phyloP scores from a whole-genome alignment of 495 filamentous ascomycete genomes.

The Podospora comata region DNA sequence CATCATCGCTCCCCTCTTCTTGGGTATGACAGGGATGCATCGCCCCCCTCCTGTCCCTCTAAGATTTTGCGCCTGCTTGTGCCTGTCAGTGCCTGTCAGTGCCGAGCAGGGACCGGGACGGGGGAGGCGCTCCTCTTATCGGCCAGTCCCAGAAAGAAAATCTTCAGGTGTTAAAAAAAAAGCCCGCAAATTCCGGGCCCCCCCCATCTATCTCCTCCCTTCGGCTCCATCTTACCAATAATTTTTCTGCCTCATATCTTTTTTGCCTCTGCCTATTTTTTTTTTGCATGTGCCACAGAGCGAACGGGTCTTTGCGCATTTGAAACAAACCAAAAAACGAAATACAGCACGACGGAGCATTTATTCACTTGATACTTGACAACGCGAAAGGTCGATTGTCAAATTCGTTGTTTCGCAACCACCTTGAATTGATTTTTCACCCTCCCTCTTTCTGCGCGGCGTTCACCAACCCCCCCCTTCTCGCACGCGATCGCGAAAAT shows the following conservation, averaged over 20 bases:
- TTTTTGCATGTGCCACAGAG: slow-evolving; percentile 21
- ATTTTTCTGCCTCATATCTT: slow-evolving; percentile 4
- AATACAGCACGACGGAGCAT: background rate
- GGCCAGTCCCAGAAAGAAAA: background rate
- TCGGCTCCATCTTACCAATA: background rate
- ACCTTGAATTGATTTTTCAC: background rate
- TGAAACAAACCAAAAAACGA: background rate
- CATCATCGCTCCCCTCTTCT: slow-evolving; percentile 10
- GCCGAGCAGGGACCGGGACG: background rate
- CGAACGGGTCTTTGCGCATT: background rate
- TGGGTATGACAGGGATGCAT: slow-evolving; percentile 13
- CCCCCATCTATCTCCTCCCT: background rate
- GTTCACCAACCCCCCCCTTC: background rate
- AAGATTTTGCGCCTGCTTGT: slow-evolving; percentile 21
- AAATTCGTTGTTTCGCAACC: background rate
- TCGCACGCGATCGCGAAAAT: slow-evolving; percentile 21
- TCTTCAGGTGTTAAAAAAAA: slow-evolving; percentile 12
- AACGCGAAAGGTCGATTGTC: slow-evolving; percentile 30
- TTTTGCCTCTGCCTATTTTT: background rate
- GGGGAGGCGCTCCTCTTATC: background rate
- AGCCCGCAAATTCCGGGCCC: slow-evolving; percentile 14
- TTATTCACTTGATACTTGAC: slow-evolving; percentile 11
- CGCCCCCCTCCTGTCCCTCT: slow-evolving; percentile 4
- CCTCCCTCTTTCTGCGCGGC: slow-evolving; percentile 6
- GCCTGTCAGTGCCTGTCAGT: slow-evolving; percentile 3